phyloP scores from a whole-genome alignment of 2,329 filamentous ascomycete species.

The Didymosphaeria variabile region DNA sequence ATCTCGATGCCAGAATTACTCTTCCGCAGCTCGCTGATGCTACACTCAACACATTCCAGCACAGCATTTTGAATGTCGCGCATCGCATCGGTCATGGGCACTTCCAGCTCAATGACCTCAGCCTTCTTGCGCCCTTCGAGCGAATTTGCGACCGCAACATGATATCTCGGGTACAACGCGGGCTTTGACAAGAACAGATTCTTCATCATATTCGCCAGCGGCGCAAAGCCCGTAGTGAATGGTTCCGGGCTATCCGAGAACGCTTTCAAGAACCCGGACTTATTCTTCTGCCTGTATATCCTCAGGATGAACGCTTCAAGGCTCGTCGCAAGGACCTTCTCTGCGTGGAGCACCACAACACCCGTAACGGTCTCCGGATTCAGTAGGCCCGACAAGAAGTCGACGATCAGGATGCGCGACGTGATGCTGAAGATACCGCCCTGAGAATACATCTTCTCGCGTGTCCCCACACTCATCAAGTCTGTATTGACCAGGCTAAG shows the following conservation, averaged over 20 bases:
- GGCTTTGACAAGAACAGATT: conserved; percentile 90
- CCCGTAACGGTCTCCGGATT: conserved; percentile 87
- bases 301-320: conserved; percentile 94
- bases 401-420: conserved; percentile 92
- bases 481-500: conserved; percentile 95
- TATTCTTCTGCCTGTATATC: conserved; percentile 94
- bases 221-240: conserved; percentile 87
- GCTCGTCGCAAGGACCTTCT: conserved; percentile 84
- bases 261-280: conserved; percentile 90
- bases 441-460: conserved; percentile 89
- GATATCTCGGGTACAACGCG: conserved; percentile 92
- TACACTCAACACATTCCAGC: conserved; percentile 94
- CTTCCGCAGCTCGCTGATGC: conserved; percentile 92
- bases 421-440: conserved; percentile 97
- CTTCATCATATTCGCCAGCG: conserved; percentile 87
- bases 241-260: conserved; percentile 94
- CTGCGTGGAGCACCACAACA: conserved; percentile 86
- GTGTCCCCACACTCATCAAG: conserved; percentile 81
- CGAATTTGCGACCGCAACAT: conserved; percentile 86
- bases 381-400: conserved; percentile 84
- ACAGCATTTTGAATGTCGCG: conserved; percentile 91
- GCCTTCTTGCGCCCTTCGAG: conserved; percentile 92
- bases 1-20: conserved; percentile 89
- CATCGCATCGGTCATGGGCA: conserved; percentile 96
- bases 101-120: conserved; percentile 95